Evolutionary conservation across 1,284 basidiomycete species (phyloP).

Genomic region (Inonotus obliquus): DNA sequence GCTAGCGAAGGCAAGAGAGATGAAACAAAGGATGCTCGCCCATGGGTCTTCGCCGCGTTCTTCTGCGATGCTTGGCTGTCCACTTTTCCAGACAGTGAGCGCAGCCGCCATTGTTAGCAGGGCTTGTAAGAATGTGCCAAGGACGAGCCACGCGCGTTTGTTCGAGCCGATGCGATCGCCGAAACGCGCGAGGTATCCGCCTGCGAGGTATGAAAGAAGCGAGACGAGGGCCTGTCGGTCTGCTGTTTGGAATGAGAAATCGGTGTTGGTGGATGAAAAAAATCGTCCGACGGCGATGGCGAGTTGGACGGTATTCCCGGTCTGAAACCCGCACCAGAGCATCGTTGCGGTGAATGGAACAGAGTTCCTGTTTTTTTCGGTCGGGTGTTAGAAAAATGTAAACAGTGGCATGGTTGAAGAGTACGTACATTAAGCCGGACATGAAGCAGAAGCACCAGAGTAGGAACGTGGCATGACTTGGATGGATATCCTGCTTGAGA

Average conservation of each 20-base stretch:
- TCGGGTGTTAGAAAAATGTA: background rate
- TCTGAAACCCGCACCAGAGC: constrained; percentile 88
- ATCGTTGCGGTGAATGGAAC: constrained; percentile 80
- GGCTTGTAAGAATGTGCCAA: constrained; percentile 69
- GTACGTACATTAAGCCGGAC: constrained; percentile 74
- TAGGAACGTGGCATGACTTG: constrained; percentile 49
- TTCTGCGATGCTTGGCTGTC: constrained; percentile 49
- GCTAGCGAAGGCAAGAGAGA: constrained; percentile 70
- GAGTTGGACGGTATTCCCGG: constrained; percentile 66
- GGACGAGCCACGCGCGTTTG: constrained; percentile 67
- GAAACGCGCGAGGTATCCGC: constrained; percentile 66
- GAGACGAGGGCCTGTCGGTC: constrained; percentile 82
- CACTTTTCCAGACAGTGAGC: constrained; percentile 60
- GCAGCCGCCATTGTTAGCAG: constrained; percentile 71
- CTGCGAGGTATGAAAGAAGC: constrained; percentile 66
- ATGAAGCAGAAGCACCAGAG: constrained; percentile 79
- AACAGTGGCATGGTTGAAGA: background rate
- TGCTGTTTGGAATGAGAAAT: constrained; percentile 62
- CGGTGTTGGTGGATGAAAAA: constrained; percentile 46
- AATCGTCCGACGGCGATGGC: constrained; percentile 57
- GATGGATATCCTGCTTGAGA: constrained; percentile 55
- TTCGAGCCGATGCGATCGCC: constrained; percentile 67
- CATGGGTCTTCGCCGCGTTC: constrained; percentile 60
- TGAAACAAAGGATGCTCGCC: constrained; percentile 60
- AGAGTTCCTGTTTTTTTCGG: constrained; percentile 44